Percentiles rank a stretch among this genome's conserved stretches.
These are phyloP conservation scores for Exserohilum turcica DNA, from an alignment of 2,329 filamentous ascomycete species.

Conservation along the genomic window DNA sequence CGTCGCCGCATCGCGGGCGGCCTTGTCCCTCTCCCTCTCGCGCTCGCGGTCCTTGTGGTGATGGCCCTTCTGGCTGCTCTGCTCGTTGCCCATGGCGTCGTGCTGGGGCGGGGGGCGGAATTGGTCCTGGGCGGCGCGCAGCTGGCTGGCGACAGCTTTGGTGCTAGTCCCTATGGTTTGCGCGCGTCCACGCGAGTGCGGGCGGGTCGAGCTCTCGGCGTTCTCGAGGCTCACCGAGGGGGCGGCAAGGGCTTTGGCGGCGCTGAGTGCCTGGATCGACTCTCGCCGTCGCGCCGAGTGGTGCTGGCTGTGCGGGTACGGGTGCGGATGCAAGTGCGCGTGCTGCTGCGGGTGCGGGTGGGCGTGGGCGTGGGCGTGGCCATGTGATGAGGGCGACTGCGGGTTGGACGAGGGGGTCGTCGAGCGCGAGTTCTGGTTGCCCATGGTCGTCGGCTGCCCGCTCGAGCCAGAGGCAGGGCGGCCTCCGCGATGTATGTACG, in stretches of 20 bases:
- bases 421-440: constrained; percentile 43
- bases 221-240: constrained; percentile 47
- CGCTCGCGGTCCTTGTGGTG: constrained; percentile 2
- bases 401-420: constrained; percentile 27
- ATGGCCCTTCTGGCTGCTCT: constrained; percentile 40
- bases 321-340: constrained; percentile 12
- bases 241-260: constrained; percentile 45
- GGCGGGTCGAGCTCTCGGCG: constrained; percentile 37
- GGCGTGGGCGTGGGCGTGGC: constrained; percentile 10
- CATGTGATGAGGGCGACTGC: constrained; percentile 35
- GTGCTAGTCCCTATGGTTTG: constrained; percentile 30
- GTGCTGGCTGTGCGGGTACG: constrained; percentile 18
- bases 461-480: too few relatives aligned
- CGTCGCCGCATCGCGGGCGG: constrained; percentile 5
- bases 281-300: constrained; percentile 45
- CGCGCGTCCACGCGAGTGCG: constrained; percentile 37
- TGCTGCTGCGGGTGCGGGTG: constrained; percentile 15
- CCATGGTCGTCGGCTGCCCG: constrained; percentile 28
- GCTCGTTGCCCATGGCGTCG: constrained; percentile 49
- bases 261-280: constrained; percentile 48
- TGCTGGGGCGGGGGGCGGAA: constrained; percentile 14
- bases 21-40: constrained; percentile 12
- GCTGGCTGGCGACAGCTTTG: constrained; percentile 32
- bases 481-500: too few relatives aligned
- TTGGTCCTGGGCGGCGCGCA: constrained; percentile 40